These are phyloP conservation scores for Emericellopsis terricola DNA, from an alignment of 495 filamentous ascomycete genomes.

Conservation along the genomic window DNA sequence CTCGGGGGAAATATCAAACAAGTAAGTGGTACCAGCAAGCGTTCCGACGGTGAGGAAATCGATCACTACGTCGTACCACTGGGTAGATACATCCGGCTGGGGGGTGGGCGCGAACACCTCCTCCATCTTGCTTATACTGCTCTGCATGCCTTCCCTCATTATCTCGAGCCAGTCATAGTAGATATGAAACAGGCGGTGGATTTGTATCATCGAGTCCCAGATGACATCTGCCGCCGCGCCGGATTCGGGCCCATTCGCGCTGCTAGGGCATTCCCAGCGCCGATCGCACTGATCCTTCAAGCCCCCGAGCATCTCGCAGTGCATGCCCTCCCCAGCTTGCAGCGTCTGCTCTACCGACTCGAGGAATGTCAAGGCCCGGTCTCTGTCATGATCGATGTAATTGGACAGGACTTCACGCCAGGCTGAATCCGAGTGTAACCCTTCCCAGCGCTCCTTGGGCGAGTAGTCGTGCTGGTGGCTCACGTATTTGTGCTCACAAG, in stretches of 20 bases:
- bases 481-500: no score
- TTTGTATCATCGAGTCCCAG: slow-evolving; percentile 17
- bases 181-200: no score
- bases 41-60: slow-evolving; percentile 10
- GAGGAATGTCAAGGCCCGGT: slow-evolving; percentile 51
- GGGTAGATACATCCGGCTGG: slow-evolving; percentile 4
- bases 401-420: slow-evolving; percentile 9
- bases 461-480: no score
- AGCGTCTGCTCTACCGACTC: slow-evolving; percentile 46
- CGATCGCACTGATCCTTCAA: slow-evolving; percentile 1
- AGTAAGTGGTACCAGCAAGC: slow-evolving; percentile 6
- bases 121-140: slow-evolving; percentile 8
- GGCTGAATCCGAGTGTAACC: slow-evolving; percentile 7
- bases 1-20: slow-evolving; percentile 10
- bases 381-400: slow-evolving; percentile 1
- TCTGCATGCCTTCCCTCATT: background rate
- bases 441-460: slow-evolving; percentile 10
- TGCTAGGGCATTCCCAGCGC: background rate
- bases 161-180: slow-evolving; percentile 3
- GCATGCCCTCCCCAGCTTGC: background rate
- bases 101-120: slow-evolving; percentile 15
- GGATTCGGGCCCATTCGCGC: slow-evolving; percentile 2
- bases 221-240: slow-evolving; percentile 12
- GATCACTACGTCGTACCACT: slow-evolving; percentile 11
- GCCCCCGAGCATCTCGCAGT: background rate